Conservation (phyloP, 371 early-diverging fungal genomes). For the Dichotomocladium elegans region DNA sequence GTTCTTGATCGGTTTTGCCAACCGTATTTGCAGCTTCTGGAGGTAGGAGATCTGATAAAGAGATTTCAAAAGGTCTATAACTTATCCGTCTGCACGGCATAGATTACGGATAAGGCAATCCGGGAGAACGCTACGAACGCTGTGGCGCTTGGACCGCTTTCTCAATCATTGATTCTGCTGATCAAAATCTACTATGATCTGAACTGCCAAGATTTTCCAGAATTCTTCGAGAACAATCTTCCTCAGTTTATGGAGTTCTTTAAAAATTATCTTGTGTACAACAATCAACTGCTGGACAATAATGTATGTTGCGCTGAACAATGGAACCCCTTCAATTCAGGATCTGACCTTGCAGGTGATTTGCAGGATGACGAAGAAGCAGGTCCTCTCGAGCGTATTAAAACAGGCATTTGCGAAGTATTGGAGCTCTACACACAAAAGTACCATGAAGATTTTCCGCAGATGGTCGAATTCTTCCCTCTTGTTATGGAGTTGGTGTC, state of each 20-base stretch:
- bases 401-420: constrained; percentile 87
- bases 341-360: neutral
- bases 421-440: constrained; percentile 83
- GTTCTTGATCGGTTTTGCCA: constrained; percentile 83
- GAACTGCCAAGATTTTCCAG: constrained; percentile 94
- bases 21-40: constrained; percentile 78
- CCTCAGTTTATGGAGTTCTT: constrained; percentile 73
- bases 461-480: constrained; percentile 76
- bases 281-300: constrained; percentile 67
- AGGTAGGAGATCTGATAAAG: constrained; percentile 39
- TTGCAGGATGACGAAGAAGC: constrained; percentile 80
- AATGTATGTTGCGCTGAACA: constrained; percentile 54
- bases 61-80: neutral
- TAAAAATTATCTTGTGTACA: constrained; percentile 81
- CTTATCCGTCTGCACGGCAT: neutral
- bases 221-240: constrained; percentile 92
- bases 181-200: constrained; percentile 87
- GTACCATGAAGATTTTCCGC: constrained; percentile 86
- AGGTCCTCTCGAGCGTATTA: constrained; percentile 83
- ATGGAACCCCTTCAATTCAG: no score
- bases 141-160: constrained; percentile 62
- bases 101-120: constrained; percentile 81
- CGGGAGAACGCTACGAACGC: constrained; percentile 60
- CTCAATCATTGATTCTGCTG: constrained; percentile 73
- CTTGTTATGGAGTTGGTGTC: constrained; percentile 85